Percentiles rank a stretch among this genome's conserved stretches.
phyloP scores from a whole-genome alignment of 2,329 filamentous ascomycete species.

The Arthrobotrys conoides region DNA sequence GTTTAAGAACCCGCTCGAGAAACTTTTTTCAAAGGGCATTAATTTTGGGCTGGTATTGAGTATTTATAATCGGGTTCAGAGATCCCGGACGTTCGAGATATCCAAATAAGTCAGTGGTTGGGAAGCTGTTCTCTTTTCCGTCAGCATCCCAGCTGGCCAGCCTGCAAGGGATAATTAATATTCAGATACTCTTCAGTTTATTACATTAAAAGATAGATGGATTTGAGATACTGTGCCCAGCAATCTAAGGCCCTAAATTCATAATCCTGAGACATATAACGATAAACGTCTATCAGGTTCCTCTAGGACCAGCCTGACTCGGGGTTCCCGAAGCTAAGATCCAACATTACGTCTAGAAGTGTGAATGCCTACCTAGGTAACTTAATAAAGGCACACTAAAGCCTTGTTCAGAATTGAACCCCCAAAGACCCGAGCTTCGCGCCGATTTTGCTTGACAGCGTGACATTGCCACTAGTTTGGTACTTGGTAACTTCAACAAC shows the following conservation, averaged over 20 bases:
- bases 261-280: not conserved
- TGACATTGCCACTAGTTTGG: slow-evolving; percentile 46
- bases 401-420: slow-evolving; percentile 2
- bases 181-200: not conserved
- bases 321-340: slow-evolving; percentile 41
- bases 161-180: not conserved
- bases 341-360: slow-evolving; percentile 29
- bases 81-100: not conserved
- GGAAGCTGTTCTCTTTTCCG: not conserved
- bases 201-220: too few species aligned
- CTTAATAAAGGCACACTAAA: slow-evolving; percentile 14
- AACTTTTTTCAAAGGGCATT: not conserved
- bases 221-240: not conserved
- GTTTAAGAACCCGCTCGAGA: not conserved
- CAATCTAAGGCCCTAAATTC: not conserved
- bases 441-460: slow-evolving; percentile 19
- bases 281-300: not conserved
- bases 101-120: slow-evolving; percentile 1
- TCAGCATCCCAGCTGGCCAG: not conserved
- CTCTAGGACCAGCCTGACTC: slow-evolving; percentile 7
- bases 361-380: not conserved
- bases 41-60: slow-evolving; percentile 4
- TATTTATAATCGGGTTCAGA: slow-evolving; percentile 21
- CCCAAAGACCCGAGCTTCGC: slow-evolving; percentile 34
- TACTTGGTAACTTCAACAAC: slow-evolving; percentile 31